These are phyloP conservation scores for Stagonosporopsis tanaceti DNA, from an alignment of 2,329 filamentous ascomycete genomes.

Conservation along the genomic window DNA sequence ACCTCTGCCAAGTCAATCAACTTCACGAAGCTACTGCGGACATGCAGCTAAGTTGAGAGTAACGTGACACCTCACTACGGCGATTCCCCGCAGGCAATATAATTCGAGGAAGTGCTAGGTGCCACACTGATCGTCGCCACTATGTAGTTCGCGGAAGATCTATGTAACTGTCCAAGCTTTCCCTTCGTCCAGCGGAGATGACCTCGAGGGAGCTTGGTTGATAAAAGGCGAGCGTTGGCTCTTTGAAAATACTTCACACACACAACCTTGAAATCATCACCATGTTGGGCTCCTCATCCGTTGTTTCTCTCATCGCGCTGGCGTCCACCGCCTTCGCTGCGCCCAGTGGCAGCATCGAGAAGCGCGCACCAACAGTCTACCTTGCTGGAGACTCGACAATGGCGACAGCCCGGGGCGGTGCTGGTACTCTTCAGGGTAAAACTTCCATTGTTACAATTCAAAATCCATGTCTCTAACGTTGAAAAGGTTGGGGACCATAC, in stretches of 20 bases:
- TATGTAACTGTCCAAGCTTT: conserved; percentile 8
- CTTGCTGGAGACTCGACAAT: conserved; percentile 70
- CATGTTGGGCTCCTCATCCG: conserved; percentile 31
- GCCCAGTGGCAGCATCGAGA: conserved; percentile 30
- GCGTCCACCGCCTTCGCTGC: conserved; percentile 33
- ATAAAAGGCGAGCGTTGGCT: conserved; percentile 7
- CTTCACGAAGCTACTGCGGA: conserved; percentile 17
- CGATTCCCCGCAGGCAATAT: conserved; percentile 14
- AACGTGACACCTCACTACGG: conserved; percentile 2
- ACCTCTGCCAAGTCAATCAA: conserved; percentile 19
- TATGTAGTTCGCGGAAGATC: conserved; percentile 18
- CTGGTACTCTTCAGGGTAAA: conserved; percentile 50
- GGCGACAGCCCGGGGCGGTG: conserved; percentile 58
- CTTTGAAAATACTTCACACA: background rate
- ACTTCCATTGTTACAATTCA: background rate
- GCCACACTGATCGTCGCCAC: conserved; percentile 9
- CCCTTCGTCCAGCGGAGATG: conserved; percentile 14
- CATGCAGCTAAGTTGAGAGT: conserved; percentile 3
- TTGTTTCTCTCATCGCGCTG: conserved; percentile 32
- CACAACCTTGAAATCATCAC: background rate
- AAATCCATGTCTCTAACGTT: background rate
- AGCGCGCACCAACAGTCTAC: conserved; percentile 57
- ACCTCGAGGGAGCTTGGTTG: background rate
- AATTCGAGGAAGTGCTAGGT: conserved; percentile 4
- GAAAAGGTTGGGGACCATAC: conserved; percentile 68